Conservation (phyloP, 768 basidiomycete species). For the Naematelia aurantialba region DNA sequence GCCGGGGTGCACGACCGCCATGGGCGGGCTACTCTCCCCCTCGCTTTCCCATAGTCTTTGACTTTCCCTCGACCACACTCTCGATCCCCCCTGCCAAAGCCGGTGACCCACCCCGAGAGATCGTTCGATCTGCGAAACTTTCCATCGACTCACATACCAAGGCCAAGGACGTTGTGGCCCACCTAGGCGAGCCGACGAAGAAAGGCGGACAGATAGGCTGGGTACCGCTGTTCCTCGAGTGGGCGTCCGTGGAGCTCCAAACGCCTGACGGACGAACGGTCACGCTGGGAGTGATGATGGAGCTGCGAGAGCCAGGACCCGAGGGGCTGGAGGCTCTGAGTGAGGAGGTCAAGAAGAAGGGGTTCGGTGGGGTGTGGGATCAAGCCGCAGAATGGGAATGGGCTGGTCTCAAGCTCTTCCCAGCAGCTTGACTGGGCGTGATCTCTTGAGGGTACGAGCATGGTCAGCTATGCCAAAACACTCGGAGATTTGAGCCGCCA, state of each 20-base stretch:
- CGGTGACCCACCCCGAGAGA: conserved; percentile 3
- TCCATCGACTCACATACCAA: conserved; percentile 51
- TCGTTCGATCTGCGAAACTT: conserved; percentile 51
- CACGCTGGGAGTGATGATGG: conserved; percentile 37
- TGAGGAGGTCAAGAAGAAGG: conserved; percentile 36
- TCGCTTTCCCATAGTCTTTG: conserved; percentile 36
- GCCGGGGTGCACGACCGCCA: conserved; percentile 41
- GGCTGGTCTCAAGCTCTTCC: conserved; percentile 40
- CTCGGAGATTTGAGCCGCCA: no score
- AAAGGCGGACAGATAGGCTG: conserved; percentile 84
- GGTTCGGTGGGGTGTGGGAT: conserved; percentile 46
- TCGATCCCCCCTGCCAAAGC: conserved; percentile 12
- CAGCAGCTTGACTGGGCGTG: conserved; percentile 14
- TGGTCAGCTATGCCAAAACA: no score
- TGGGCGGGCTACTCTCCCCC: conserved; percentile 61
- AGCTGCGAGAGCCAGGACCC: conserved; percentile 34
- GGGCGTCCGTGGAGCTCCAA: conserved; percentile 67
- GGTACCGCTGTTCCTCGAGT: conserved; percentile 91
- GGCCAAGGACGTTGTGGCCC: conserved; percentile 72
- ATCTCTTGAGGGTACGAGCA: not conserved
- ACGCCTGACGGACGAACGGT: conserved; percentile 5
- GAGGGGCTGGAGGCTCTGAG: conserved; percentile 18
- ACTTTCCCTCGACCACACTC: conserved; percentile 10
- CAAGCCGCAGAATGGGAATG: conserved; percentile 43
- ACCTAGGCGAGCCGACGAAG: conserved; percentile 77